A percentile compares a stretch with the other conserved stretches of the same genome.
Evolutionary conservation across 192 early-diverging fungal genomes (phyloP).

Genomic region (Allomyces arbusculus): DNA sequence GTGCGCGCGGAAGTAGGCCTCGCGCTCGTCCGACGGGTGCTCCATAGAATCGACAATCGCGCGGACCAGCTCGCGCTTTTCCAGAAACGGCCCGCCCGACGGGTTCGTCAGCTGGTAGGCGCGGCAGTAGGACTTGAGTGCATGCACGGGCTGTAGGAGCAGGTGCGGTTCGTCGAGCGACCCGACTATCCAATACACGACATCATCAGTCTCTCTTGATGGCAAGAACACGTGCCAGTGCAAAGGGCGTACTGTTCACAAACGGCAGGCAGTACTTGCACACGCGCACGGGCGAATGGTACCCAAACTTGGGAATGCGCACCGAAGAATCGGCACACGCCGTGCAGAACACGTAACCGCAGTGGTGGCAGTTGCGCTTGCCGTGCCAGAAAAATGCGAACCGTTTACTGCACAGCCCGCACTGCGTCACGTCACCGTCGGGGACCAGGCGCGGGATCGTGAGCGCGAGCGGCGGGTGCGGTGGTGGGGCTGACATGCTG

Average conservation of each 20-base stretch:
- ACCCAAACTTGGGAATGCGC: not conserved
- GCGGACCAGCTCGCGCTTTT: not conserved
- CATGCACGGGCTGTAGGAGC: not conserved
- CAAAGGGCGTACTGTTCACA: not conserved
- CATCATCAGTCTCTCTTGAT: not conserved
- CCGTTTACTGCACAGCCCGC: too few species aligned
- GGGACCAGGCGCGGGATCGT: too few species aligned
- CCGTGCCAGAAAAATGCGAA: not conserved
- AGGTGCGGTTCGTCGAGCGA: not conserved
- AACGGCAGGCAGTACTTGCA: not conserved
- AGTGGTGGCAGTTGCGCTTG: not conserved
- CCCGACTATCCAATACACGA: not conserved
- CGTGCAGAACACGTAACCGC: not conserved
- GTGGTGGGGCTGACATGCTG: too few species aligned
- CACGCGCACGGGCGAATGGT: not conserved
- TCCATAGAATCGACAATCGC: not conserved
- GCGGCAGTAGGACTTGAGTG: not conserved
- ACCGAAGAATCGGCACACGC: not conserved
- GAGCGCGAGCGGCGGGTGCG: too few species aligned
- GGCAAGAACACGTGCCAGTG: not conserved
- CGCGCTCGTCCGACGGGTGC: not conserved
- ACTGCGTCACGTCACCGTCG: too few species aligned
- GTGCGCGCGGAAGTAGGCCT: not conserved
- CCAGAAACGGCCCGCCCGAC: not conserved
- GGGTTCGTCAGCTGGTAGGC: not conserved